These are phyloP conservation scores for Saccharomyces cerevisiae DNA, from an alignment of 805 yeast genomes.

Conservation along the genomic window DNA sequence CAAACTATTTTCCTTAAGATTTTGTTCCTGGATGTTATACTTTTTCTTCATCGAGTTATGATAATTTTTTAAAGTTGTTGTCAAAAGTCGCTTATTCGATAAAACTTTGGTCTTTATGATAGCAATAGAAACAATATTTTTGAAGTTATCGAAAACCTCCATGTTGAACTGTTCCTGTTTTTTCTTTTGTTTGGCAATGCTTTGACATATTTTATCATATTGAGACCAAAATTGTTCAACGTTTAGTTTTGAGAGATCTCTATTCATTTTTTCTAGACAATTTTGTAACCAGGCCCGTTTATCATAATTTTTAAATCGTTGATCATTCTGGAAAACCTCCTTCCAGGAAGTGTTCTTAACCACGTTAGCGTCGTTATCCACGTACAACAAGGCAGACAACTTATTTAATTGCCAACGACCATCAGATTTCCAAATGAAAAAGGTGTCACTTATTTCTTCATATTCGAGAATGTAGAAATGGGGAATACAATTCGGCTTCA, in stretches of 20 bases:
- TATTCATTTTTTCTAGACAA: slow-evolving; percentile 13
- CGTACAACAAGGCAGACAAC: slow-evolving; percentile 14
- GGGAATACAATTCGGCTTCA: slow-evolving; percentile 4
- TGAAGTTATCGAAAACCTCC: slow-evolving; percentile 8
- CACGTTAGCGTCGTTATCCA: not conserved
- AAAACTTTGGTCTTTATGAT: slow-evolving; percentile 17
- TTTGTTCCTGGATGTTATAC: not conserved
- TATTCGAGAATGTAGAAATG: slow-evolving; percentile 25
- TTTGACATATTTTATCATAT: slow-evolving; percentile 5
- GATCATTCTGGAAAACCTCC: slow-evolving; percentile 4
- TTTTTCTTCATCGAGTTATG: slow-evolving; percentile 6
- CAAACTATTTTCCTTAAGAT: not conserved
- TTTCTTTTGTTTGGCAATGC: not conserved
- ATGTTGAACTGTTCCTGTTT: not conserved
- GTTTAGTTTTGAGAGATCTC: slow-evolving; percentile 16
- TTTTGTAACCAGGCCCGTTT: slow-evolving; percentile 4
- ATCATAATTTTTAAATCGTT: slow-evolving; percentile 6
- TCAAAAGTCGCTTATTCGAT: slow-evolving; percentile 12
- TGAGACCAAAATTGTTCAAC: slow-evolving; percentile 15
- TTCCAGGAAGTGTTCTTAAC: slow-evolving; percentile 1
- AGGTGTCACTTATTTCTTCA: slow-evolving; percentile 13
- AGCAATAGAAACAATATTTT: slow-evolving; percentile 20
- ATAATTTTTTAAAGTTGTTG: slow-evolving; percentile 8
- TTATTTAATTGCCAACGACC: slow-evolving; percentile 22
- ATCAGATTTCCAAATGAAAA: slow-evolving; percentile 24